A percentile compares a stretch with the other conserved stretches of the same genome.
Conservation (phyloP, 371 early-diverging fungal genomes). For the Vairimorpha necatrix region DNA sequence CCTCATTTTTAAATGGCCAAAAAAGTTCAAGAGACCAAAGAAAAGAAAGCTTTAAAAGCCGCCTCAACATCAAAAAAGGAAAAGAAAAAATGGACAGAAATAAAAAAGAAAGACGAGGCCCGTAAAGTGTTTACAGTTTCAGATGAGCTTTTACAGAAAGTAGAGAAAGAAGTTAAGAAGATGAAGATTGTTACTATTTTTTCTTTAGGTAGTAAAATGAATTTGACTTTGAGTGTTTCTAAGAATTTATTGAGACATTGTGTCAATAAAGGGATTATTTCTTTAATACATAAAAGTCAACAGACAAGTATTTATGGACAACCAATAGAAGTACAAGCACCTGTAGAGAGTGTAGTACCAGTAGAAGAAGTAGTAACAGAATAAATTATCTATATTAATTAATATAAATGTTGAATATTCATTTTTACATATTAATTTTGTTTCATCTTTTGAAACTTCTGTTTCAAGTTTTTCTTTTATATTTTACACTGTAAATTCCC, state of each 20-base stretch:
- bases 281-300: conserved; percentile 33
- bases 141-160: conserved; percentile 53
- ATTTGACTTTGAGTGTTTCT: conserved; percentile 55
- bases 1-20: conserved; percentile 54
- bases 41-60: conserved; percentile 49
- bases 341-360: conserved; percentile 15
- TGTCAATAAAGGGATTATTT: conserved; percentile 41
- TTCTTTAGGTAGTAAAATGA: conserved; percentile 47
- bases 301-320: conserved; percentile 47
- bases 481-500: neutral
- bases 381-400: conserved; percentile 3
- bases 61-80: conserved; percentile 52
- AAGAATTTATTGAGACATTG: conserved; percentile 52
- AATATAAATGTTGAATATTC: neutral
- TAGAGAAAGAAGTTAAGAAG: conserved; percentile 57
- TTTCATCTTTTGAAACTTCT: neutral
- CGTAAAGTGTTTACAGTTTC: conserved; percentile 44
- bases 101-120: conserved; percentile 50
- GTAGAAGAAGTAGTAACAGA: neutral
- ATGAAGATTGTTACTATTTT: conserved; percentile 52
- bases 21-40: conserved; percentile 58
- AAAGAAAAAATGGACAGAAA: conserved; percentile 61
- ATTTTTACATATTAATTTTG: neutral
- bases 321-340: conserved; percentile 29
- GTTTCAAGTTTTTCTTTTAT: neutral